phyloP scores from a whole-genome alignment of 257 asterid genomes.

The Nicotiana tabacum region DNA sequence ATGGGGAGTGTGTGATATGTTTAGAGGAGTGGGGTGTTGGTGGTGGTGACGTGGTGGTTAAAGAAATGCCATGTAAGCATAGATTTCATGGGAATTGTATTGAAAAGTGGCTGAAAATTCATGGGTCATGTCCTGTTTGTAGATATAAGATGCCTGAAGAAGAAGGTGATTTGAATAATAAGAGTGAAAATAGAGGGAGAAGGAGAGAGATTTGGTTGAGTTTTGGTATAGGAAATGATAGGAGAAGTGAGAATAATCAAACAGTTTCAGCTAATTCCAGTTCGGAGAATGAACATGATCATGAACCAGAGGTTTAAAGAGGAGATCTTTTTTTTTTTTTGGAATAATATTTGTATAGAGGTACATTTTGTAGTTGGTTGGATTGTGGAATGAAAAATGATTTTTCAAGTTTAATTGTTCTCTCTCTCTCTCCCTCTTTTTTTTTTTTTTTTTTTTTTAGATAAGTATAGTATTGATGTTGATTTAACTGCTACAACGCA shows the following conservation, averaged over 20 bases:
- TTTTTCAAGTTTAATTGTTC: background rate
- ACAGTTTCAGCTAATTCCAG: background rate
- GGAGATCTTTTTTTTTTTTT: background rate
- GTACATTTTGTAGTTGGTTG: background rate
- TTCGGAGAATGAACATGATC: background rate
- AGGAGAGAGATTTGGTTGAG: slow-evolving; percentile 52
- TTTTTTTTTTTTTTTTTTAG: too few relatives aligned
- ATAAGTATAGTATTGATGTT: background rate
- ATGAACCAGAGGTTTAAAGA: background rate
- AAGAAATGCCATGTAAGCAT: slow-evolving; percentile 75
- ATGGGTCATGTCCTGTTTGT: slow-evolving; percentile 86
- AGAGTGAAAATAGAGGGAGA: slow-evolving; percentile 29
- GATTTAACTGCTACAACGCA: background rate
- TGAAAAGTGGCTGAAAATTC: slow-evolving; percentile 60
- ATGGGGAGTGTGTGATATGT: slow-evolving; percentile 52
- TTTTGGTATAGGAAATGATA: slow-evolving; percentile 15
- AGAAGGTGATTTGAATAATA: slow-evolving; percentile 23
- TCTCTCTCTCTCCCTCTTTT: too few relatives aligned
- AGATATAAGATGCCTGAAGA: slow-evolving; percentile 66
- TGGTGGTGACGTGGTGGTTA: slow-evolving; percentile 22
- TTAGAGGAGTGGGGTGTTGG: slow-evolving; percentile 58
- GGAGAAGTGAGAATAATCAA: slow-evolving; percentile 16
- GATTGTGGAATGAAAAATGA: background rate
- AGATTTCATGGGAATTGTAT: slow-evolving; percentile 53
- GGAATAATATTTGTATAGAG: background rate